phyloP scores from a whole-genome alignment of 768 basidiomycete species.

The Symmetrospora coprosmae region DNA sequence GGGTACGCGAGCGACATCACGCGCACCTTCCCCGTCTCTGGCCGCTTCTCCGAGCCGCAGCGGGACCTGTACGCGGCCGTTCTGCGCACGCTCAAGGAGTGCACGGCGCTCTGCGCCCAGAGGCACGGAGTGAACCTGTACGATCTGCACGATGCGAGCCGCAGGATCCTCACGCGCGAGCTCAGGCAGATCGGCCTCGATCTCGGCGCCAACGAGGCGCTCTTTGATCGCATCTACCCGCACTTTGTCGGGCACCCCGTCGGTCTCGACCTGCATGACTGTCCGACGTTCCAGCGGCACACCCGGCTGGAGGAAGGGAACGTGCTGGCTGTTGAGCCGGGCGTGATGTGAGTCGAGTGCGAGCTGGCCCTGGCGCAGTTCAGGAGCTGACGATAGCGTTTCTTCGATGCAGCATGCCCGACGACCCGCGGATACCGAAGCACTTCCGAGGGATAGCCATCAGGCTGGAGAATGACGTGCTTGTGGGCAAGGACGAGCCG shows the following conservation, averaged over 20 bases:
- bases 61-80: constrained; percentile 58
- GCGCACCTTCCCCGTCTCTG: constrained; percentile 67
- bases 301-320: constrained; percentile 59
- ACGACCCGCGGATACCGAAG: constrained; percentile 59
- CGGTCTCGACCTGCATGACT: constrained; percentile 88
- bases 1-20: constrained; percentile 91
- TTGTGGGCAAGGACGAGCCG: constrained; percentile 43
- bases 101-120: constrained; percentile 38
- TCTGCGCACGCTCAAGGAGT: constrained; percentile 38
- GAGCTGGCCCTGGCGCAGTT: not conserved
- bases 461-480: constrained; percentile 74
- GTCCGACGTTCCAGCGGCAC: constrained; percentile 39
- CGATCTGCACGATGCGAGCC: constrained; percentile 62
- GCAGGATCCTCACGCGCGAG: constrained; percentile 53
- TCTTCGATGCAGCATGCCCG: constrained; percentile 66
- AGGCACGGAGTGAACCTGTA: constrained; percentile 49
- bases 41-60: constrained; percentile 64
- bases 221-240: constrained; percentile 66
- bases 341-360: constrained; percentile 33
- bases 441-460: constrained; percentile 82
- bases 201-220: constrained; percentile 46
- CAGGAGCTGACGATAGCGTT: too few relatives aligned
- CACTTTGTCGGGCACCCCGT: constrained; percentile 86
- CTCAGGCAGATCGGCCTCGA: constrained; percentile 64
- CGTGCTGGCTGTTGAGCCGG: constrained; percentile 85